These are phyloP conservation scores for Colletotrichum simmondsii DNA, from an alignment of 2,329 filamentous ascomycete genomes.

Conservation along the genomic window DNA sequence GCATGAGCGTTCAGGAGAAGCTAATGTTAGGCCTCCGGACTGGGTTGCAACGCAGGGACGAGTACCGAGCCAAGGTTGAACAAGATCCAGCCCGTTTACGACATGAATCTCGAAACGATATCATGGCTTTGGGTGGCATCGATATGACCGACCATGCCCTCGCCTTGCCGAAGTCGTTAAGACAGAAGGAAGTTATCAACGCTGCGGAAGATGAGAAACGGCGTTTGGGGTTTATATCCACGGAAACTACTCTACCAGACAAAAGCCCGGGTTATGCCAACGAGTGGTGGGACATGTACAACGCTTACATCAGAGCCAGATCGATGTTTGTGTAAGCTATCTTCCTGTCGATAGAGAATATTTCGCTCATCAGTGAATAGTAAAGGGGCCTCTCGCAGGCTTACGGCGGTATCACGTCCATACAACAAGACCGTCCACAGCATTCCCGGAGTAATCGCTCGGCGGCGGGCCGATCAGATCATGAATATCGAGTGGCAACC, in stretches of 20 bases:
- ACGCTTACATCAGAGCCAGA: background rate
- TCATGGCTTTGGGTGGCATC: constrained; percentile 1
- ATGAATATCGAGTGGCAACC: constrained; percentile 29
- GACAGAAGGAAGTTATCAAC: background rate
- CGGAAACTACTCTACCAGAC: background rate
- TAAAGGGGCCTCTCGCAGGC: background rate
- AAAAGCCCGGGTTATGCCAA: background rate
- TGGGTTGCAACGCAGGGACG: background rate
- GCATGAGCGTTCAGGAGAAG: constrained; percentile 17
- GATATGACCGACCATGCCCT: background rate
- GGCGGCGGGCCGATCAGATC: constrained; percentile 14
- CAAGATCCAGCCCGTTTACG: background rate
- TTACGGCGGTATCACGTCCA: background rate
- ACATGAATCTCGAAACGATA: background rate
- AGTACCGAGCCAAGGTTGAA: background rate
- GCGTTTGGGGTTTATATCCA: background rate
- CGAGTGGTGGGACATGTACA: background rate
- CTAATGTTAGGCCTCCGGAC: background rate
- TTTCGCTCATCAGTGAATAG: background rate
- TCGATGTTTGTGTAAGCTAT: background rate
- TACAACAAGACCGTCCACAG: background rate
- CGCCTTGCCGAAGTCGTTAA: background rate
- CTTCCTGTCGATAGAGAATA: background rate
- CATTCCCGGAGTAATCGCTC: constrained; percentile 12
- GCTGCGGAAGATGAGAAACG: background rate